Base-by-base conservation (phyloP, 2,329 filamentous ascomycete genomes). In the Fusarium hainanense region DNA sequence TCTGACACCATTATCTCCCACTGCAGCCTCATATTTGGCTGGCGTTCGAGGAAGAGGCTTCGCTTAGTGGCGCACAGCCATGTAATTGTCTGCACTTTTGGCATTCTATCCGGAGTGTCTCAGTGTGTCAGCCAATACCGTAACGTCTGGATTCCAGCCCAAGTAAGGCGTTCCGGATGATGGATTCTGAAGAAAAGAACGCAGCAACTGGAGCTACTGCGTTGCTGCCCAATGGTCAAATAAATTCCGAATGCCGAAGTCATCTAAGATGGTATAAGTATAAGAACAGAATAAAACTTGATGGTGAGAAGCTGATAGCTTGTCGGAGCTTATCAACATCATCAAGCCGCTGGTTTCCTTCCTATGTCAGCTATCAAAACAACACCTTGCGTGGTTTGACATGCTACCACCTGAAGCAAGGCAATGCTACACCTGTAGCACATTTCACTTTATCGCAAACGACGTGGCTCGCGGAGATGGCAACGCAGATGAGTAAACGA, bases 181-280 rank as follows among this genome's bases (percentile, higher is more conserved):
- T 47, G 46, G 21, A 43, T 54, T 23, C 18, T 27, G 10, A 37
- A 30, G 27, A n/a, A 20, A 43, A 54, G 42, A 59, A 40, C 27
- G n/a, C 12, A 34, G 37, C 13, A 37, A 46, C n/a, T 42, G 25
- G 54, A 34, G 23, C 34, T 52, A 27, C 42, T 66, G 58, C 66
- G 57, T 72, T 72, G 63, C 63, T 70, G 63, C 66, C 69, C 69
- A 68, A 68, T 34, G 11, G 40, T 14, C 25, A 23, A 49, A 54
- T 20, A 43, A 54, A 50, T 23, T 11, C 25, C 37, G 42, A 50
- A 30, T 54, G 28, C 20, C 16, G n/a, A 58, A 34, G 13, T n/a
- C n/a, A 7, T 65, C 7, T 40, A 28, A 18, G 16, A 37, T 48
- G 23, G 54, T 64, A 61, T 68, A 60, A 71, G 32, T 54, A 37